Evolutionary conservation across 257 asterid genomes (phyloP).

Genomic region (Nicotiana attenuata): DNA sequence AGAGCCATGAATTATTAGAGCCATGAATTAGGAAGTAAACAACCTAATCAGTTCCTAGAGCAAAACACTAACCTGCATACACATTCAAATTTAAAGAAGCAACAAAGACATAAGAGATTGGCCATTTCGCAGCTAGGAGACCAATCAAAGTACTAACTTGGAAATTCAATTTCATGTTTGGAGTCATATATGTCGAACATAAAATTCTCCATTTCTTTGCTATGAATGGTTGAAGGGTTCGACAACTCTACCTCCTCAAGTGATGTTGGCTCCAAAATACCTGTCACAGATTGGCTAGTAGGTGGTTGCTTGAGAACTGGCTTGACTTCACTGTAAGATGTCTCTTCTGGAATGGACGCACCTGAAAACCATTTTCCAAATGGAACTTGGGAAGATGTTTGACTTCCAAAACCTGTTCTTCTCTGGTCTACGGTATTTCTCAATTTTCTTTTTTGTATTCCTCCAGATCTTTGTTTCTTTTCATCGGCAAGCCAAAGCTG

Average conservation of each 20-base stretch:
- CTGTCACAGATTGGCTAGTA: constrained; percentile 74
- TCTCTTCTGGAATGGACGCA: constrained; percentile 29
- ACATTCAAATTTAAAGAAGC: not conserved
- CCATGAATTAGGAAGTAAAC: not conserved
- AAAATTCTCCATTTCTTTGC: not conserved
- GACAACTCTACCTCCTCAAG: constrained; percentile 65
- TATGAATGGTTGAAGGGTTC: constrained; percentile 2
- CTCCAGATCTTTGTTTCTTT: constrained; percentile 33
- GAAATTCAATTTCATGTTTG: not conserved
- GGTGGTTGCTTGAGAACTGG: constrained; percentile 64
- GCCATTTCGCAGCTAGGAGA: not conserved
- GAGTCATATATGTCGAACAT: not conserved
- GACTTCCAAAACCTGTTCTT: constrained; percentile 23
- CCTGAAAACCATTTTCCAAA: constrained; percentile 43
- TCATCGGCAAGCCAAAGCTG: constrained; percentile 69
- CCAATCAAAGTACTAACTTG: not conserved
- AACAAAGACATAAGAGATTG: not conserved
- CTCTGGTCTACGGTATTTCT: constrained; percentile 18
- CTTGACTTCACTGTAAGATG: constrained; percentile 32
- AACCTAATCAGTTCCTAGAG: constrained; percentile 1
- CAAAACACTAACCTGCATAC: not conserved
- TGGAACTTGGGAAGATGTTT: constrained; percentile 19
- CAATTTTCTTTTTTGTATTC: constrained; percentile 28
- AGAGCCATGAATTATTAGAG: not conserved
- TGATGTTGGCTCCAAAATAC: constrained; percentile 63